Evolutionary conservation across 2,329 filamentous ascomycete genomes (phyloP), one percentile per base, ranked within the genome.

Genomic region (Xylariomycetidae sp.): DNA sequence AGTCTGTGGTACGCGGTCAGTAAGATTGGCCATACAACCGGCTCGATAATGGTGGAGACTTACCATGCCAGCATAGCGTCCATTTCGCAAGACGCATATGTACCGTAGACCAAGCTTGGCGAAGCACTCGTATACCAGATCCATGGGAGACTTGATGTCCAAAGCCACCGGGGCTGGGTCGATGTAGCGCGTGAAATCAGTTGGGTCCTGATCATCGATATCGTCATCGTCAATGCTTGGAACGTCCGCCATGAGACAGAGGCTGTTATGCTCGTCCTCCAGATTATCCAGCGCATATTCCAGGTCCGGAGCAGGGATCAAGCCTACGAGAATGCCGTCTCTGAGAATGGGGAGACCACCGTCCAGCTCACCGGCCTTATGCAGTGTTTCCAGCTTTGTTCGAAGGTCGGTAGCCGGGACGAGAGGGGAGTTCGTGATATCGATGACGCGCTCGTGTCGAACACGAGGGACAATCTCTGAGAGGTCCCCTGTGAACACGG

Each of bases 81-180:
- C 92, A 45, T 95, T 80, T 35, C 75, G 76, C 17, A 92, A 65
- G 4, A 95, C 88, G 56, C 92, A 96, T 31, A 98, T 82, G 59
- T 95, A 96, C 41, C 92, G 72, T 45, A 98, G 61, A 2, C 92
- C 92, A 7, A 98, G 69, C 61, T 98, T 98, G 31, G 86, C 85
- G 57, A 96, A 98, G 52, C 88, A 90, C 56, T 98, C 92, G 51
- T 95, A 95, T 4, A 95, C 92, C 24, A 98, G 65, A 55, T 96
- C 89, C 76, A 96, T 89, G 0, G 92, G 86, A 1, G 84, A 92
- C 46, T 81, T 77, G 19, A 94, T 84, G 52, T 98, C 92, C 16
- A 98, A 67, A 10, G 89, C 76, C 10, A 98, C 75, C 0, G 92
- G 92, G 3, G 90, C 84, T 12, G 87, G 86, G 54, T 98, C 92